phyloP scores from a whole-genome alignment of 1,284 basidiomycete species.

The Cystodermella granulosa region DNA sequence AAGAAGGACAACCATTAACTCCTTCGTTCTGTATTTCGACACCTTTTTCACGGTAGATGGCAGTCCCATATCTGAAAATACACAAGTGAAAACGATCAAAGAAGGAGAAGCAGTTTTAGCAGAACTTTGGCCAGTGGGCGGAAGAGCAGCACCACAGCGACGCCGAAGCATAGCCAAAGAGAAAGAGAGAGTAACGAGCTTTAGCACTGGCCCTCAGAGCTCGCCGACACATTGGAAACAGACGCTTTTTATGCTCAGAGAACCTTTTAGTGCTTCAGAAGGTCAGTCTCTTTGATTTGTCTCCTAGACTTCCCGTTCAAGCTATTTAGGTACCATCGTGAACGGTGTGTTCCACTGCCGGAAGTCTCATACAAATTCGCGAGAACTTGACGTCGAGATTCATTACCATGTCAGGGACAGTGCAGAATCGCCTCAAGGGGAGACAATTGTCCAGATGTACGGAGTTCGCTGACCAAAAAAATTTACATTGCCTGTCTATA shows the following conservation, averaged over 20 bases:
- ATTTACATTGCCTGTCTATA: no score
- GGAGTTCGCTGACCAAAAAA: constrained; percentile 69
- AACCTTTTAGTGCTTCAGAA: constrained; percentile 69
- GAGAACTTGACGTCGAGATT: constrained; percentile 90
- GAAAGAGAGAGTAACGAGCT: constrained; percentile 50
- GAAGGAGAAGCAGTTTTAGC: constrained; percentile 61
- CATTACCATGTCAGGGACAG: constrained; percentile 64
- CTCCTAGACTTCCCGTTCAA: constrained; percentile 1
- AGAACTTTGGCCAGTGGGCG: constrained; percentile 69
- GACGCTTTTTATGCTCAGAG: constrained; percentile 80
- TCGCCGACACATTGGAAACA: constrained; percentile 98
- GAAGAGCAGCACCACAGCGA: constrained; percentile 4
- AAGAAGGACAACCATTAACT: constrained; percentile 63
- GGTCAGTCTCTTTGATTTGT: constrained; percentile 42
- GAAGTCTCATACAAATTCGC: constrained; percentile 76
- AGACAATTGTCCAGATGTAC: constrained; percentile 66
- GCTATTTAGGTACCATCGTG: constrained; percentile 67
- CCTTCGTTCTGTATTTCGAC: constrained; percentile 92
- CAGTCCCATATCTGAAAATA: constrained; percentile 48
- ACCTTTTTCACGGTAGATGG: constrained; percentile 77
- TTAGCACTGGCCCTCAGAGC: constrained; percentile 86
- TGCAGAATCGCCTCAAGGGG: constrained; percentile 29
- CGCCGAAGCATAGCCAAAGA: constrained; percentile 5
- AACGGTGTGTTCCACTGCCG: constrained; percentile 76
- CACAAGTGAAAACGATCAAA: constrained; percentile 50